Percentiles rank a stretch among this genome's conserved stretches.
Evolutionary conservation across 306 rosid species (phyloP).

Genomic region (Phaseolus lunatus): DNA sequence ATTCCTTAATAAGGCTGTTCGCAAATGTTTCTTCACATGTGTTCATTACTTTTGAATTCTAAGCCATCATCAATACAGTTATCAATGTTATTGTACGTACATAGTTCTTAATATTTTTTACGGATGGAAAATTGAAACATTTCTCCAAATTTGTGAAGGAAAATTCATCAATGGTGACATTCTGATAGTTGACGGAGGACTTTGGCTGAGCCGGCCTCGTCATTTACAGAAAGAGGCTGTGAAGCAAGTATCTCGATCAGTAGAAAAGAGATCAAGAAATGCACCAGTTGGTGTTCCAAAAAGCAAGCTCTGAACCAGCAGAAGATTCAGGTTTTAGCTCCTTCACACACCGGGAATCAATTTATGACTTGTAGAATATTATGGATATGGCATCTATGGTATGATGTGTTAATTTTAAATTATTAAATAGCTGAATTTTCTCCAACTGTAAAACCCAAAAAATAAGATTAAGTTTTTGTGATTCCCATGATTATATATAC

Average conservation of each 20-base stretch:
- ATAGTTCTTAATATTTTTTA: not conserved
- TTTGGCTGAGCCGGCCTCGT: slow-evolving; percentile 93
- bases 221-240: slow-evolving; percentile 79
- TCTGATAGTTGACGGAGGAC: slow-evolving; percentile 81
- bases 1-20: slow-evolving; percentile 9
- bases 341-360: slow-evolving; percentile 6
- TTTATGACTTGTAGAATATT: not conserved
- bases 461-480: not conserved
- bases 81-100: not conserved
- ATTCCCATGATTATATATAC: not conserved
- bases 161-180: slow-evolving; percentile 79
- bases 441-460: not conserved
- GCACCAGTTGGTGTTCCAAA: slow-evolving; percentile 69
- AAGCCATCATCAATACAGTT: slow-evolving; percentile 5
- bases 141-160: slow-evolving; percentile 61
- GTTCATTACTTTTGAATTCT: slow-evolving; percentile 17
- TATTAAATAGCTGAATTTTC: slow-evolving; percentile 9
- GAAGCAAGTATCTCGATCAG: slow-evolving; percentile 74
- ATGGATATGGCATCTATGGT: not conserved
- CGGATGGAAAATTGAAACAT: slow-evolving; percentile 6
- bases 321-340: slow-evolving; percentile 10
- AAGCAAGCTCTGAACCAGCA: slow-evolving; percentile 70
- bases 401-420: slow-evolving; percentile 3
- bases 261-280: slow-evolving; percentile 79
- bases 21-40: slow-evolving; percentile 9